phyloP scores from a whole-genome alignment of 2,329 filamentous ascomycete genomes.

The Clonostachys rosea region DNA sequence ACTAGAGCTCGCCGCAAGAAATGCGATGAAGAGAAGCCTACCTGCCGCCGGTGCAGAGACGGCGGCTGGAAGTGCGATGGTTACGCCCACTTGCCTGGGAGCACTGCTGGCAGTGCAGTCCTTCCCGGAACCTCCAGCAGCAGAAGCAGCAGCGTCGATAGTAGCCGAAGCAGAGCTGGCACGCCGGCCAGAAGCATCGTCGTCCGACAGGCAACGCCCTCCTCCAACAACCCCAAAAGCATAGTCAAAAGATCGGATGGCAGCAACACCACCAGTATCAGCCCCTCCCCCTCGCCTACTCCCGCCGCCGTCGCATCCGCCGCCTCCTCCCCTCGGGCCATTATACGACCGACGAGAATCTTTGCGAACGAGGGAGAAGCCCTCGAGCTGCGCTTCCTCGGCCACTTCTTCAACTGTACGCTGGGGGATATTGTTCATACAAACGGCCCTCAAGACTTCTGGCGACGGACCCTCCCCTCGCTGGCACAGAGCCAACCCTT shows the following conservation, averaged over 20 bases:
- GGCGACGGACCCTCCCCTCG: background rate
- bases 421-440: conserved; percentile 1
- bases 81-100: background rate
- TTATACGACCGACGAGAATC: too few species aligned
- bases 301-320: background rate
- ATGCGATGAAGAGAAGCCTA: conserved; percentile 2
- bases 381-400: conserved; percentile 1
- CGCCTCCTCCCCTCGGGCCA: background rate
- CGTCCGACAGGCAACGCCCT: too few species aligned
- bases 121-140: background rate
- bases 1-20: conserved; percentile 1
- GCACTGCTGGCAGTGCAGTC: background rate
- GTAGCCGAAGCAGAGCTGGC: background rate
- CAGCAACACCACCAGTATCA: too few species aligned
- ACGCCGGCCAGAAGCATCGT: too few species aligned
- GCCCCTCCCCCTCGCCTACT: background rate
- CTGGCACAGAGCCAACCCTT: background rate
- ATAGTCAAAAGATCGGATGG: too few species aligned
- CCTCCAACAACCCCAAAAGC: too few species aligned
- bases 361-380: background rate
- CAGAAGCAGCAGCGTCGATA: background rate
- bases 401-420: conserved; percentile 2
- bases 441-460: background rate
- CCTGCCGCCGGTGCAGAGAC: conserved; percentile 1
- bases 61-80: conserved; percentile 3